Evolutionary conservation across 176 grass and related monocot species (phyloP).

Genomic region (Typha latifolia): DNA sequence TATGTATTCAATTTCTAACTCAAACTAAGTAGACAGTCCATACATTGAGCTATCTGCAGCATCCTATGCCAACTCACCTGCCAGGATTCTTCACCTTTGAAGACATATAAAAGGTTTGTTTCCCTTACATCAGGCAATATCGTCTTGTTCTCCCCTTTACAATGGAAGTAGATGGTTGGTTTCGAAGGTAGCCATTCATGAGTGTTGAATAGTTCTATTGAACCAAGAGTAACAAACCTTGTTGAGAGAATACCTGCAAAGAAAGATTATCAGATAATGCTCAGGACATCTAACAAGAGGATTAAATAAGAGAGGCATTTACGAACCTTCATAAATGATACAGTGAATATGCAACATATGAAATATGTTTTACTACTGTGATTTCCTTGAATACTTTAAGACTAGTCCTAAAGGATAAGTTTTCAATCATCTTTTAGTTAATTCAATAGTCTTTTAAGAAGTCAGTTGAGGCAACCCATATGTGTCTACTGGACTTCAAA

Average conservation of each 20-base stretch:
- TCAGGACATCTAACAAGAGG: background rate
- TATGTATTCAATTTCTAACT: no score
- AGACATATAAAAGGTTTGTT: conserved; percentile 44
- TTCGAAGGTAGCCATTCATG: conserved; percentile 44
- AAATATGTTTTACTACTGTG: no score
- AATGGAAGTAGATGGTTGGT: conserved; percentile 60
- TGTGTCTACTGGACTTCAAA: no score
- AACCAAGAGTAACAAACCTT: conserved; percentile 51
- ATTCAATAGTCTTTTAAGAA: no score
- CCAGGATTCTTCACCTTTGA: conserved; percentile 92
- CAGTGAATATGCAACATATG: no score
- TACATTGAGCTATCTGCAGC: background rate
- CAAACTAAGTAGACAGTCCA: background rate
- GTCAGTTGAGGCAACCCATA: no score
- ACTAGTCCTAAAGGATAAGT: no score
- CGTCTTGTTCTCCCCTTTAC: conserved; percentile 57
- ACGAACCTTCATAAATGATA: no score
- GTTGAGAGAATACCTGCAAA: conserved; percentile 44
- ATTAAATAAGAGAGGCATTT: background rate
- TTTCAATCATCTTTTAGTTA: no score
- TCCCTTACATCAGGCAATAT: conserved; percentile 63
- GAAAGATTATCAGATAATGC: conserved; percentile 1
- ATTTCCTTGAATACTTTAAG: no score
- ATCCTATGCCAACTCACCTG: conserved; percentile 41
- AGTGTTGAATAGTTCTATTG: conserved; percentile 61